Evolutionary conservation across 2,329 filamentous ascomycete genomes (phyloP).

Genomic region (Fusarium vanettenii): DNA sequence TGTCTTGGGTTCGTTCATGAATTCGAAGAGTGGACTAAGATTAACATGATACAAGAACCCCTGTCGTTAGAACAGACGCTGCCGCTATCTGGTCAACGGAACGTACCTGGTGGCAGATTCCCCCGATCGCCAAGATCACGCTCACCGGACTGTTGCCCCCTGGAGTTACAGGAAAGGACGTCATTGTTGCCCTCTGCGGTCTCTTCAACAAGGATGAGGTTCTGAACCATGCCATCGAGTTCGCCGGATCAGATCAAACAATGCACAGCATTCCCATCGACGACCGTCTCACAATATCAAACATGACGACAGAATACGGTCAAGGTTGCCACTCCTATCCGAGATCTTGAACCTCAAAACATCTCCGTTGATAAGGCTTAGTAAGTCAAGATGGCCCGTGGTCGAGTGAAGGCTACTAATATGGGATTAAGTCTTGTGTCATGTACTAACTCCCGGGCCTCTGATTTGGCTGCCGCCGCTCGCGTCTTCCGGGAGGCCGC

Average conservation of each 20-base stretch:
- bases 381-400: neutral
- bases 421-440: constrained; percentile 68
- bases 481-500: constrained; percentile 83
- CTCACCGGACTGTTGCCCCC: constrained; percentile 79
- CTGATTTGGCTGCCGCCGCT: constrained; percentile 84
- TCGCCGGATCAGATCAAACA: constrained; percentile 83
- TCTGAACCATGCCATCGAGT: constrained; percentile 91
- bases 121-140: constrained; percentile 83
- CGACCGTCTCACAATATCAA: constrained; percentile 77
- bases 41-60: constrained; percentile 64
- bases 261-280: constrained; percentile 79
- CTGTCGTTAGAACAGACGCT: constrained; percentile 89
- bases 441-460: constrained; percentile 87
- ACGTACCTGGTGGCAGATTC: constrained; percentile 89
- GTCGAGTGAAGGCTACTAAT: neutral
- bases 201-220: constrained; percentile 90
- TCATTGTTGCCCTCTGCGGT: constrained; percentile 89
- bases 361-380: constrained; percentile 89
- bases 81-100: constrained; percentile 87
- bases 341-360: constrained; percentile 76
- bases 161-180: constrained; percentile 92
- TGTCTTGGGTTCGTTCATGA: constrained; percentile 5
- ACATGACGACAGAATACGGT: constrained; percentile 91
- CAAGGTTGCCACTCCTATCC: constrained; percentile 84
- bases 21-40: neutral